Evolutionary conservation across 1,139 yeast genomes (phyloP).

Genomic region (Nakaseomyces glabratus): DNA sequence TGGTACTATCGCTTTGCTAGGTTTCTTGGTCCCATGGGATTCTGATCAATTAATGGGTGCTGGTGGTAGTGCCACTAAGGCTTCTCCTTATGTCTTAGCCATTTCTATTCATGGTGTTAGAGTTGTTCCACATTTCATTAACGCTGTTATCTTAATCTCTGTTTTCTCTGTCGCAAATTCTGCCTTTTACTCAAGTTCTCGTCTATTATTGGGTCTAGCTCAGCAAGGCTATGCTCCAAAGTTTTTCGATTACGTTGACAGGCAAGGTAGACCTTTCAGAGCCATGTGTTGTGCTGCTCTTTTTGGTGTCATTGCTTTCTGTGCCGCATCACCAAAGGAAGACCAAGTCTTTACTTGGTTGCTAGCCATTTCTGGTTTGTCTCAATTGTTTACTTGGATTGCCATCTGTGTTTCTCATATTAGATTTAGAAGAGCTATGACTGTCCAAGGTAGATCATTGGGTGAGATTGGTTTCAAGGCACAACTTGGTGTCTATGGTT

Average conservation of each 20-base stretch:
- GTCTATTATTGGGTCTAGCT: conserved; percentile 50
- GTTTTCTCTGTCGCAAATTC: conserved; percentile 45
- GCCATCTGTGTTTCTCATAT: conserved; percentile 47
- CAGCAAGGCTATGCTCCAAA: conserved; percentile 51
- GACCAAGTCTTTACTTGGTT: conserved; percentile 51
- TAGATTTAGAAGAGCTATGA: conserved; percentile 51
- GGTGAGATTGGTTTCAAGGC: conserved; percentile 44
- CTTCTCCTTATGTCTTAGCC: conserved; percentile 74
- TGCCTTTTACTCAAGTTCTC: conserved; percentile 48
- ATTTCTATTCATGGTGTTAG: conserved; percentile 56
- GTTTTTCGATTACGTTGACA: conserved; percentile 48
- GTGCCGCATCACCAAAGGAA: conserved; percentile 45
- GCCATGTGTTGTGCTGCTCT: conserved; percentile 41
- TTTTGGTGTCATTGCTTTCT: conserved; percentile 46
- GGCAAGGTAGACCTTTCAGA: conserved; percentile 49
- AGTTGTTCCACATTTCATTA: conserved; percentile 41
- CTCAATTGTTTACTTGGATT: conserved; percentile 53
- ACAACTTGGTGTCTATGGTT: conserved; percentile 44
- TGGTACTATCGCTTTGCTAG: conserved; percentile 51
- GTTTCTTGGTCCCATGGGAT: conserved; percentile 59
- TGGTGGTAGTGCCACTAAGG: conserved; percentile 37
- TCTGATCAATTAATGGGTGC: conserved; percentile 43
- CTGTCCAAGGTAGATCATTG: conserved; percentile 42
- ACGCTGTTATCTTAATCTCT: conserved; percentile 42
- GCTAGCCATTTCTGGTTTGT: conserved; percentile 51